Percentiles rank a stretch among this genome's conserved stretches.
These are phyloP conservation scores for Hyphopichia buzzinii DNA, from an alignment of 1,139 yeast species.

Conservation along the genomic window DNA sequence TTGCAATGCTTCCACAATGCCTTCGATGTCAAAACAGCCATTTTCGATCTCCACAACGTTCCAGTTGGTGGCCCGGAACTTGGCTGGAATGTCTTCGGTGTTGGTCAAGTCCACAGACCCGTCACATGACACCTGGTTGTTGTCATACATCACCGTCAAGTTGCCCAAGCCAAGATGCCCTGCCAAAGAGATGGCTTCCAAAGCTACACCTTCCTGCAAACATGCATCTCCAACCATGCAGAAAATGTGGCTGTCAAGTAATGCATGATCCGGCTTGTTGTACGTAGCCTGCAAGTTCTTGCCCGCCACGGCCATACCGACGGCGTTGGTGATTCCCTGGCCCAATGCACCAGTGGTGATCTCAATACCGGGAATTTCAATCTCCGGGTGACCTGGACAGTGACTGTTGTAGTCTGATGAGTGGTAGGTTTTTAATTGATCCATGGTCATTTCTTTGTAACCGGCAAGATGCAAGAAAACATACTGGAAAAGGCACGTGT, in stretches of 20 bases:
- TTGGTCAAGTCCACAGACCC: constrained; percentile 30
- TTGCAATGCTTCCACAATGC: constrained; percentile 22
- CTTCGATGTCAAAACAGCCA: constrained; percentile 21
- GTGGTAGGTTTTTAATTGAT: constrained; percentile 27
- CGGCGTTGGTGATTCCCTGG: constrained; percentile 37
- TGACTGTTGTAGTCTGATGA: constrained; percentile 16
- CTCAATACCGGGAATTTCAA: constrained; percentile 34
- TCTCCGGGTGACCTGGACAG: constrained; percentile 39
- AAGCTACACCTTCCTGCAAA: constrained; percentile 36
- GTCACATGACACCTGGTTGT: constrained; percentile 33
- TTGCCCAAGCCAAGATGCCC: constrained; percentile 34
- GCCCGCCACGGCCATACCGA: constrained; percentile 35
- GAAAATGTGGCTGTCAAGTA: constrained; percentile 25
- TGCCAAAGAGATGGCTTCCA: constrained; percentile 34
- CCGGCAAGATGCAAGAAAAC: constrained; percentile 29
- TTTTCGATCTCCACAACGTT: constrained; percentile 23
- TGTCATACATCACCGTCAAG: constrained; percentile 31
- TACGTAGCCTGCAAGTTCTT: constrained; percentile 29
- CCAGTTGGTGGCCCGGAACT: constrained; percentile 30
- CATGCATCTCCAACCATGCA: constrained; percentile 39
- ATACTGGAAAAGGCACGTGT: constrained; percentile 30
- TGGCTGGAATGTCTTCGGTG: constrained; percentile 26
- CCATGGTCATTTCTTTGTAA: constrained; percentile 27
- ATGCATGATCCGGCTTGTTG: constrained; percentile 26
- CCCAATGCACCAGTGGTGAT: constrained; percentile 41